These are phyloP conservation scores for Talaromyces sp. DNA, from an alignment of 2,329 filamentous ascomycete genomes.

Conservation along the genomic window DNA sequence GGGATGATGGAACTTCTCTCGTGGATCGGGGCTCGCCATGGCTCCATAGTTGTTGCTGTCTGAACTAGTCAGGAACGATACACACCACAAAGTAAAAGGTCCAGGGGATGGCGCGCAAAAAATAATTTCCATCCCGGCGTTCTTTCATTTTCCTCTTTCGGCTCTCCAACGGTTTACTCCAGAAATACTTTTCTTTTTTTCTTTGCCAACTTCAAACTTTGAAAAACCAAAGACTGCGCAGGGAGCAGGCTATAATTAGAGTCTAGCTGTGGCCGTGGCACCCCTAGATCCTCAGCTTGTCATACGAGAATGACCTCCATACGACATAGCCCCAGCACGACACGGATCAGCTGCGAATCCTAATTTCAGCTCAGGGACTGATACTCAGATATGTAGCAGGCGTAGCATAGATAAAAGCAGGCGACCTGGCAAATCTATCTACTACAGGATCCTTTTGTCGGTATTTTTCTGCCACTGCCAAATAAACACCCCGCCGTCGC, in stretches of 20 bases:
- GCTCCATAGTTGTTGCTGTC: constrained; percentile 3
- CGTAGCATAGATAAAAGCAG: background rate
- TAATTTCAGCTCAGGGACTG: background rate
- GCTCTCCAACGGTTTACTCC: background rate
- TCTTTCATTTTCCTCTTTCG: background rate
- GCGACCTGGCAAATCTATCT: background rate
- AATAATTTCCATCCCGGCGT: constrained; percentile 8
- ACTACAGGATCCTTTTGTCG: background rate
- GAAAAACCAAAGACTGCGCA: background rate
- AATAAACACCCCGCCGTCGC: background rate
- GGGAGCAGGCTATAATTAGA: background rate
- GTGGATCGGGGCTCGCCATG: constrained; percentile 31
- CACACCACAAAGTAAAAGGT: background rate
- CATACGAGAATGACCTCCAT: background rate
- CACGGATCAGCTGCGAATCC: background rate
- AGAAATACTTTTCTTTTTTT: background rate
- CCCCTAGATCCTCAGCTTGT: background rate
- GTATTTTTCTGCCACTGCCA: background rate
- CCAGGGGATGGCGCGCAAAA: background rate
- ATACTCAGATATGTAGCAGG: background rate
- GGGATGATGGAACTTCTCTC: constrained; percentile 73
- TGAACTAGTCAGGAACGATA: background rate
- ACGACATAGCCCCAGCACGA: constrained; percentile 4
- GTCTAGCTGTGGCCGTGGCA: background rate
- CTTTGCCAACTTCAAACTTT: too few relatives aligned